Percentiles rank a stretch among this genome's conserved stretches.
Evolutionary conservation across 208 protist species (phyloP).

Genomic region (Leishmania tropica): DNA sequence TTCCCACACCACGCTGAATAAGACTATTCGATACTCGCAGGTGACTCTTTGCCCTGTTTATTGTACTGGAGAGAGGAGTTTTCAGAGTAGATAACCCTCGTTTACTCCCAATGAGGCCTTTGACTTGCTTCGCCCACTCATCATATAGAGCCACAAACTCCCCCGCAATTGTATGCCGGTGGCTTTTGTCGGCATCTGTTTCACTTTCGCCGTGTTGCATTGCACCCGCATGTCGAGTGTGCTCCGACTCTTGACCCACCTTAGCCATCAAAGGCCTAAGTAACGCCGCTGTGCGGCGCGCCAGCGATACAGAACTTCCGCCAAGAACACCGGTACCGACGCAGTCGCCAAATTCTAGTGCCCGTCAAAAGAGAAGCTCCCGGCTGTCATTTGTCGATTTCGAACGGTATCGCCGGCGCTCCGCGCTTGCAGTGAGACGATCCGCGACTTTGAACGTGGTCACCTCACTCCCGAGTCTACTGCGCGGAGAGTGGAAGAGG

Average conservation of each 20-base stretch:
- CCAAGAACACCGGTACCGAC: background rate
- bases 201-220: background rate
- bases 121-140: background rate
- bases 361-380: constrained; percentile 19
- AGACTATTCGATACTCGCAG: background rate
- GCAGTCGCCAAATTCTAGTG: constrained; percentile 10
- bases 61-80: background rate
- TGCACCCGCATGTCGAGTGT: background rate
- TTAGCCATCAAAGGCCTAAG: background rate
- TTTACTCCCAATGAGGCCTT: background rate
- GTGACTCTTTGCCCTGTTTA: background rate
- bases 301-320: background rate
- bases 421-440: constrained; percentile 12
- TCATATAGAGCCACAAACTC: background rate
- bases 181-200: background rate
- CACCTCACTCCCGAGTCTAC: constrained; percentile 10
- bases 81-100: background rate
- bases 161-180: background rate
- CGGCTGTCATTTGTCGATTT: constrained; percentile 16
- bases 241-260: background rate
- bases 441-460: constrained; percentile 18
- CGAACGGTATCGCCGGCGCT: background rate
- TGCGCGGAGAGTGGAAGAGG: constrained; percentile 7
- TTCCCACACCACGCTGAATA: background rate
- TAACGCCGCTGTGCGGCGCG: background rate